Conservation (phyloP, 106 monocot species). For the Xerophyta viscosa region DNA sequence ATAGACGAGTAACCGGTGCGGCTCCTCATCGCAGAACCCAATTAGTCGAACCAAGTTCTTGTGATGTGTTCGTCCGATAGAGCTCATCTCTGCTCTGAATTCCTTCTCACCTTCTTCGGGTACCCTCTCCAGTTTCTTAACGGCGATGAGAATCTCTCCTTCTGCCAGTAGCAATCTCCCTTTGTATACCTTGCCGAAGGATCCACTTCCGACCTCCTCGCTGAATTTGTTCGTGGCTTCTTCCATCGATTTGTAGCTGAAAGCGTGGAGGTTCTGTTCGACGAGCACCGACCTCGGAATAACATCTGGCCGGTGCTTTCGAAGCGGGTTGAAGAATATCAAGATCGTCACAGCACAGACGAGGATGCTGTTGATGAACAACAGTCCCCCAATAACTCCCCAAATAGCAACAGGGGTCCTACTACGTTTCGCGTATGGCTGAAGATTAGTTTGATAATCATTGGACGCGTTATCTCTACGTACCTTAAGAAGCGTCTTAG, state of each 20-base stretch:
- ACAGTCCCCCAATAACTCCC: not conserved
- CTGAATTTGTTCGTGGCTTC: slow-evolving; percentile 10
- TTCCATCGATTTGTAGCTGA: slow-evolving; percentile 5
- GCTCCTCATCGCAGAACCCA: slow-evolving; percentile 33
- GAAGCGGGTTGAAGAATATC: not conserved
- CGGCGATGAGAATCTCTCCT: slow-evolving; percentile 8
- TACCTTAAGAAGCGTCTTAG: slow-evolving; percentile 3
- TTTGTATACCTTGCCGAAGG: slow-evolving; percentile 16
- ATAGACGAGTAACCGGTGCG: slow-evolving; percentile 21
- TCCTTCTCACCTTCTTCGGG: slow-evolving; percentile 5
- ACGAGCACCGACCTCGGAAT: not conserved
- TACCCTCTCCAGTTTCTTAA: slow-evolving; percentile 16
- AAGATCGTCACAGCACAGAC: not conserved
- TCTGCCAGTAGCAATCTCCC: slow-evolving; percentile 5
- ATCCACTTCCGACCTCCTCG: slow-evolving; percentile 16
- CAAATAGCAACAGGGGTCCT: not conserved
- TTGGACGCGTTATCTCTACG: not conserved
- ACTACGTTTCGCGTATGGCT: not conserved
- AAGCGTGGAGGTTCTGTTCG: not conserved
- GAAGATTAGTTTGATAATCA: not conserved
- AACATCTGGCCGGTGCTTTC: not conserved
- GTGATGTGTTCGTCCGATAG: slow-evolving; percentile 33
- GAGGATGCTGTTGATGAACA: not conserved
- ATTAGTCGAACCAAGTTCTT: slow-evolving; percentile 27
- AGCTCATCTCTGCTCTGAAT: slow-evolving; percentile 22